phyloP scores from a whole-genome alignment of 2,329 filamentous ascomycete species.

The Talaromyces sp. region DNA sequence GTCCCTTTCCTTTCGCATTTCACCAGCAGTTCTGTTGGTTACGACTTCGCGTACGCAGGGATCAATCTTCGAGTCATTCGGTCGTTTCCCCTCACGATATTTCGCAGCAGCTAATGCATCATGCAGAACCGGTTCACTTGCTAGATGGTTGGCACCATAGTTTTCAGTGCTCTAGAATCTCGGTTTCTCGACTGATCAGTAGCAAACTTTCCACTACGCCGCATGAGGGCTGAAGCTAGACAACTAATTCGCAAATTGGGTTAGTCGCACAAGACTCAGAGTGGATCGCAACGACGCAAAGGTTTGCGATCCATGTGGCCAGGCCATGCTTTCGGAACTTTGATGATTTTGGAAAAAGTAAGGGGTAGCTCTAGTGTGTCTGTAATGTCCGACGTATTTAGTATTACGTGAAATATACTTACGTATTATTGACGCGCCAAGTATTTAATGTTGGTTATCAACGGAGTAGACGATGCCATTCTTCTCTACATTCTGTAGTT shows the following conservation, averaged over 20 bases:
- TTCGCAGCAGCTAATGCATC: not conserved
- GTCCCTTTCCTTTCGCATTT: not conserved
- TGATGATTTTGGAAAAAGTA: not conserved
- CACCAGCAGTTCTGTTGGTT: not conserved
- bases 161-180: not conserved
- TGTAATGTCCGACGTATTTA: not conserved
- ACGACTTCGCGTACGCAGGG: not conserved
- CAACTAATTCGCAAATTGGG: not conserved
- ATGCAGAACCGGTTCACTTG: not conserved
- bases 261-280: not conserved
- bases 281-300: not conserved
- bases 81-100: not conserved
- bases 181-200: not conserved
- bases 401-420: not conserved
- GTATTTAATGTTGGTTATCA: too few species aligned
- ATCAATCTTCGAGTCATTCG: not conserved
- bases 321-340: not conserved
- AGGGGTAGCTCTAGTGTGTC: not conserved
- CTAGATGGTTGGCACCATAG: not conserved
- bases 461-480: too few species aligned
- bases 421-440: not conserved
- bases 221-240: not conserved
- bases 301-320: constrained; percentile 1
- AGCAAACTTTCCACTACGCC: not conserved
- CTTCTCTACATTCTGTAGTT: too few species aligned